Evolutionary conservation across 306 rosid species (phyloP).

Genomic region (Cicer yamashitae): DNA sequence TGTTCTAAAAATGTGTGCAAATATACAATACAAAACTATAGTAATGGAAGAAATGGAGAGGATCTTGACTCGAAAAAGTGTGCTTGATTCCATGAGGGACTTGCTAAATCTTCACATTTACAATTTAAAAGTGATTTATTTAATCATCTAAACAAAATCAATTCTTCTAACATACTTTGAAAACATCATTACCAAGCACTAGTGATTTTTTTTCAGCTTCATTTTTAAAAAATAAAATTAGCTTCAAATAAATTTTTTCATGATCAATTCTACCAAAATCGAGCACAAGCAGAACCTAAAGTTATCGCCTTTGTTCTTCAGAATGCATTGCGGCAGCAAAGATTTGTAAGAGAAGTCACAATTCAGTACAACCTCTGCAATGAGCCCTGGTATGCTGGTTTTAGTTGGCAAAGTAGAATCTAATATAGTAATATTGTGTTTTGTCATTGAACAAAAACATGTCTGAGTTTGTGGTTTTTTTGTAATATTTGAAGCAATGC

Average conservation of each 20-base stretch:
- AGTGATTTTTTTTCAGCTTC: not conserved
- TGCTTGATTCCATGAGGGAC: slow-evolving; percentile 1
- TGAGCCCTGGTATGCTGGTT: slow-evolving; percentile 82
- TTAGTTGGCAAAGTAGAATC: slow-evolving; percentile 11
- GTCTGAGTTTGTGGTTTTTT: slow-evolving; percentile 19
- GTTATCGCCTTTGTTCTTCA: slow-evolving; percentile 51
- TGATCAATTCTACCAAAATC: not conserved
- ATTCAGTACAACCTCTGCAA: slow-evolving; percentile 99
- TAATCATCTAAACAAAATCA: slow-evolving; percentile 7
- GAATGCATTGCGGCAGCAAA: slow-evolving; percentile 92
- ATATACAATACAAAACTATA: no score
- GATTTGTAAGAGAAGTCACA: slow-evolving; percentile 89
- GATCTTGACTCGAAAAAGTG: no score
- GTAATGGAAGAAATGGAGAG: no score
- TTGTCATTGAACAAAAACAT: slow-evolving; percentile 5
- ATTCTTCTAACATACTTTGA: not conserved
- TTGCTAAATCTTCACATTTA: not conserved
- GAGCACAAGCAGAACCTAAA: slow-evolving; percentile 10
- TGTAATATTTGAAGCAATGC: slow-evolving; percentile 16
- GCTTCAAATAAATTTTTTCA: not conserved
- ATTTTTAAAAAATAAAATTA: not conserved
- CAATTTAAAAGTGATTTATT: not conserved
- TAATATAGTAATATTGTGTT: slow-evolving; percentile 20
- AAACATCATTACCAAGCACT: not conserved
- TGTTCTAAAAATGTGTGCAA: no score